phyloP scores from a whole-genome alignment of 2,329 filamentous ascomycete genomes.

The Fusarium sp. region DNA sequence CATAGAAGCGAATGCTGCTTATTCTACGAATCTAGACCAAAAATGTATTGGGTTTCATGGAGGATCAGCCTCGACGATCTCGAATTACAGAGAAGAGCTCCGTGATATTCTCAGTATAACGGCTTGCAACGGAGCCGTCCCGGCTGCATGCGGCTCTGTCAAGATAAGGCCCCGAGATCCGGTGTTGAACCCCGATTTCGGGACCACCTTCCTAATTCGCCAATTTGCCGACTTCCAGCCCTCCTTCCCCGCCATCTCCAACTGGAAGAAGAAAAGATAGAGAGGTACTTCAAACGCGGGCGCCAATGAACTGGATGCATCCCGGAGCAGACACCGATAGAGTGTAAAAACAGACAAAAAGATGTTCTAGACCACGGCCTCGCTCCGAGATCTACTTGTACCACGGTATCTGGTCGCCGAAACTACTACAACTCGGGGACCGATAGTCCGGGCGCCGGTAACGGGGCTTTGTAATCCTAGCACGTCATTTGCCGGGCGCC shows the following conservation, averaged over 20 bases:
- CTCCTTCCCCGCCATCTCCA: neutral
- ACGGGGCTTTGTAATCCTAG: constrained; percentile 46
- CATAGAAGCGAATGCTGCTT: constrained; percentile 15
- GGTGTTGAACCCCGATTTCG: constrained; percentile 15
- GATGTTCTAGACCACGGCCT: constrained; percentile 7
- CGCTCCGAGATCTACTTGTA: constrained; percentile 28
- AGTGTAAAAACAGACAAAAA: neutral
- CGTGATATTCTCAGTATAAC: neutral
- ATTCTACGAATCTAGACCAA: constrained; percentile 10
- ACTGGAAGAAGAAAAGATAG: constrained; percentile 15
- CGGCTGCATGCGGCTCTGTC: neutral
- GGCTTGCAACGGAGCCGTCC: constrained; percentile 26
- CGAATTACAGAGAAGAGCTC: neutral
- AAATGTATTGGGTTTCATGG: neutral
- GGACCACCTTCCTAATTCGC: neutral
- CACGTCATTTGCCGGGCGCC: constrained; percentile 44
- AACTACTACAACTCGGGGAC: constrained; percentile 10
- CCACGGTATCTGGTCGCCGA: constrained; percentile 20
- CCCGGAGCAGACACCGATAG: constrained; percentile 21
- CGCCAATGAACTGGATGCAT: constrained; percentile 2
- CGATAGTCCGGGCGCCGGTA: constrained; percentile 43
- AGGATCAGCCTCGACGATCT: neutral
- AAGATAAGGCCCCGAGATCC: constrained; percentile 26
- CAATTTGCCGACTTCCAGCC: constrained; percentile 7
- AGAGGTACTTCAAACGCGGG: constrained; percentile 6